Evolutionary conservation across 2,329 filamentous ascomycete genomes (phyloP).

Genomic region (Alternaria sp.): DNA sequence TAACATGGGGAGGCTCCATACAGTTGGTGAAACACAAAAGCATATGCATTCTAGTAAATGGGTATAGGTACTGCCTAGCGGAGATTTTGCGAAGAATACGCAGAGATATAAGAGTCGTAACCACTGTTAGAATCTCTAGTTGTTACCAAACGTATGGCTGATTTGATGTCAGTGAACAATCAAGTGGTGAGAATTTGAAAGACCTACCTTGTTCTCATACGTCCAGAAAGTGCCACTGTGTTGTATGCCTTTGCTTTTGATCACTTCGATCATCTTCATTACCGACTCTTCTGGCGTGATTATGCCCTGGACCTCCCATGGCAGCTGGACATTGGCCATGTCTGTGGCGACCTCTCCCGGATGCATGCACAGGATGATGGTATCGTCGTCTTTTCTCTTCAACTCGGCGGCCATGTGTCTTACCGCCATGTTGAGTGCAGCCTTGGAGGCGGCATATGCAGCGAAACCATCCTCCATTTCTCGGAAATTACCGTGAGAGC

Average conservation of each 20-base stretch:
- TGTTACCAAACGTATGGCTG: constrained; percentile 46
- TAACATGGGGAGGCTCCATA: neutral
- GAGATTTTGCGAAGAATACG: constrained; percentile 12
- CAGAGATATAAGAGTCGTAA: constrained; percentile 2
- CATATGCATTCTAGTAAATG: constrained; percentile 25
- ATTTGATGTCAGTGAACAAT: constrained; percentile 9
- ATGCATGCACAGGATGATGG: constrained; percentile 64
- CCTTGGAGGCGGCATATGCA: constrained; percentile 65
- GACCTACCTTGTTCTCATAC: constrained; percentile 61
- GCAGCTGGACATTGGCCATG: constrained; percentile 62
- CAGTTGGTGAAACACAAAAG: neutral
- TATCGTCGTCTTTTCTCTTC: constrained; percentile 59
- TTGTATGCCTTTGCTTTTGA: constrained; percentile 58
- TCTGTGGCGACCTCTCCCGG: constrained; percentile 67
- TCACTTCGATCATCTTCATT: constrained; percentile 60
- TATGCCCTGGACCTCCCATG: constrained; percentile 63
- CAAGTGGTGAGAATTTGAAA: no score
- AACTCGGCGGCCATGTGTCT: constrained; percentile 65
- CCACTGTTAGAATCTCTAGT: neutral
- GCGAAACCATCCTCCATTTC: constrained; percentile 67
- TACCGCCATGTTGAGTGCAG: constrained; percentile 65
- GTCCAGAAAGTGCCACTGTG: constrained; percentile 66
- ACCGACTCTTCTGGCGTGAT: constrained; percentile 62
- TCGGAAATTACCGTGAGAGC: constrained; percentile 61
- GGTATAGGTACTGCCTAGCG: constrained; percentile 30